Evolutionary conservation across 139 green algal species (phyloP), one percentile per base, ranked within the genome.

Genomic region (Helicosporidium sp.): DNA sequence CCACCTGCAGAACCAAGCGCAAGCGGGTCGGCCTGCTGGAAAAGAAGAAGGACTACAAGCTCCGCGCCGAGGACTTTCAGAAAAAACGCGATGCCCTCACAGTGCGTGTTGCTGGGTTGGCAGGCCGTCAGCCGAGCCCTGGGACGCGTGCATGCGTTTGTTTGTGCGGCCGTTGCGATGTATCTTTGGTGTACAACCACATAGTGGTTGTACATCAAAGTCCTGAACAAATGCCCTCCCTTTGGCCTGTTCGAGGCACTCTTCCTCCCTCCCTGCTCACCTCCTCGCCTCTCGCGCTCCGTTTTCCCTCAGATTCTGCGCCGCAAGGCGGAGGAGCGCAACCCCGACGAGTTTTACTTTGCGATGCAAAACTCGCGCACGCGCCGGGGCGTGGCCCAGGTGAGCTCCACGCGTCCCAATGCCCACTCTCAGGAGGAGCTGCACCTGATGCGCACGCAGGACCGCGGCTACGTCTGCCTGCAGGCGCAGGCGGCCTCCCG

Each of bases 261-360:
- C n/a, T n/a, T n/a, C n/a, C n/a, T n/a, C n/a, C n/a, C n/a, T n/a
- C n/a, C n/a, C n/a, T n/a, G n/a, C n/a, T n/a, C n/a, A 37, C 31
- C 31, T 10, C 31, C 31, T 22, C 22, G 24, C 7, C 12, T n/a
- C 17, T 23, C 13, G 28, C 1, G 6, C 10, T 33, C 22, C 26
- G 46, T 2, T 13, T 22, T 34, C n/a, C n/a, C 33, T 52, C 72
- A 92, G 75, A 41, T 45, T 22, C 67, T 95, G 34, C 66, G 72
- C 26, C 55, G 62, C 33, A 97, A 97, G 57, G 87, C 87, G 17
- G 83, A 91, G 55, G 62, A 91, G 53, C 76, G 83, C 46, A 97
- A 97, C 60, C 83, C 83, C 4, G 87, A 97, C 76, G 87, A 97
- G 69, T 97, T 96, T 61, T 94, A 96, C 64, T 94, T 94, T 66